Evolutionary conservation across 805 yeast species (phyloP).

Genomic region (Suhomyces xylopsoci): DNA sequence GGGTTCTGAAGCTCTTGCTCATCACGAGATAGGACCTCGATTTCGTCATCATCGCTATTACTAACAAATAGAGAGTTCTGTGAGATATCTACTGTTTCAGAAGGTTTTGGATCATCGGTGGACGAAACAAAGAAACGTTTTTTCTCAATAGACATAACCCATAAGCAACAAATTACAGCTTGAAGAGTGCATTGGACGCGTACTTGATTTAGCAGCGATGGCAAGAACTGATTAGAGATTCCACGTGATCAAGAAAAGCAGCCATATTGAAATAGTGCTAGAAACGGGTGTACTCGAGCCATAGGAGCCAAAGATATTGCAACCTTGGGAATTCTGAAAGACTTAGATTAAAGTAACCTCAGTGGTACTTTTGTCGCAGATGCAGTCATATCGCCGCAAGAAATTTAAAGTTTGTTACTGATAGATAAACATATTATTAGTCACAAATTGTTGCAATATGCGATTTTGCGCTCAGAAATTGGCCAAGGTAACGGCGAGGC

Average conservation of each 20-base stretch:
- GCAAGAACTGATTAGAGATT: background rate
- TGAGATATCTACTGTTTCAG: background rate
- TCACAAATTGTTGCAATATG: background rate
- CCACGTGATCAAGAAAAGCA: background rate
- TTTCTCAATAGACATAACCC: constrained; percentile 2
- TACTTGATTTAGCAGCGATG: background rate
- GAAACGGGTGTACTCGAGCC: background rate
- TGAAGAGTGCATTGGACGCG: background rate
- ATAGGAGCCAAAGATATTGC: background rate
- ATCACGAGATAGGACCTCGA: background rate
- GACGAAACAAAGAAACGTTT: constrained; percentile 1
- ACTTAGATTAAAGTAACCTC: background rate
- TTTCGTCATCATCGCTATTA: constrained; percentile 3
- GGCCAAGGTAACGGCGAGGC: background rate
- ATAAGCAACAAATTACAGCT: background rate
- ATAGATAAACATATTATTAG: background rate
- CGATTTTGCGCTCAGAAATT: background rate
- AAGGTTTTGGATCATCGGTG: background rate
- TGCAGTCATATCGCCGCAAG: background rate
- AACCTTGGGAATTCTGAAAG: background rate
- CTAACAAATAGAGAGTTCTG: constrained; percentile 3
- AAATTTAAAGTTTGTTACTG: background rate
- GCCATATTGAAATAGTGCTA: background rate
- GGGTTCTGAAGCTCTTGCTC: background rate
- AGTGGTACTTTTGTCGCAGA: background rate